Evolutionary conservation across 441 rosid species (phyloP).

Genomic region (Breynia disticha): DNA sequence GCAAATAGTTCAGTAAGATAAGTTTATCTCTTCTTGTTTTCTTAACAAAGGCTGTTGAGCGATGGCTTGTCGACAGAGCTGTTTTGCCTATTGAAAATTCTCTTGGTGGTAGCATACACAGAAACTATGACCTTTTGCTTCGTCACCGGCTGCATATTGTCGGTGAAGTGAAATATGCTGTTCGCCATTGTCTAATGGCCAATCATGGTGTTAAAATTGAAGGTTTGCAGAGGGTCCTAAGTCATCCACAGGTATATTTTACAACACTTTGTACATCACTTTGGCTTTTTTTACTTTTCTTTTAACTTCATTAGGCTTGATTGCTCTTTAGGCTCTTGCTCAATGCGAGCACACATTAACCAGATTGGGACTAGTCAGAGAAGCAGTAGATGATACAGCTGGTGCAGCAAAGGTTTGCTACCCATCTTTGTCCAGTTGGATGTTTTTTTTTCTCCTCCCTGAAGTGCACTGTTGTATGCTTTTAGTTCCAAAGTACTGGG

Average conservation of each 20-base stretch:
- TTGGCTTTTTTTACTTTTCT: background rate
- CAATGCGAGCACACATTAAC: slow-evolving; percentile 93
- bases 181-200: slow-evolving; percentile 92
- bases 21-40: background rate
- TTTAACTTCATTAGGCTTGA: slow-evolving; percentile 4
- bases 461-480: no score
- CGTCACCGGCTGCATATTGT: slow-evolving; percentile 91
- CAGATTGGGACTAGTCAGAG: slow-evolving; percentile 70
- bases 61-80: slow-evolving; percentile 92
- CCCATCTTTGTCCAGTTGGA: slow-evolving; percentile 5
- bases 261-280: background rate
- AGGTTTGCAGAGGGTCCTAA: slow-evolving; percentile 76
- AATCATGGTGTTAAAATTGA: slow-evolving; percentile 70
- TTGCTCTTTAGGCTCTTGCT: slow-evolving; percentile 72
- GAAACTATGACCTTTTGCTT: slow-evolving; percentile 89
- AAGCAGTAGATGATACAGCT: slow-evolving; percentile 94
- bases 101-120: slow-evolving; percentile 90
- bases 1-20: no score
- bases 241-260: slow-evolving; percentile 87
- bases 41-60: slow-evolving; percentile 67
- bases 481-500: no score
- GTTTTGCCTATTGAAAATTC: slow-evolving; percentile 93
- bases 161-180: slow-evolving; percentile 87
- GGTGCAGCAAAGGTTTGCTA: slow-evolving; percentile 86
- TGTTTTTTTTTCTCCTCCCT: background rate